Evolutionary conservation across 441 rosid species (phyloP).

Genomic region (Pelargonium australe): DNA sequence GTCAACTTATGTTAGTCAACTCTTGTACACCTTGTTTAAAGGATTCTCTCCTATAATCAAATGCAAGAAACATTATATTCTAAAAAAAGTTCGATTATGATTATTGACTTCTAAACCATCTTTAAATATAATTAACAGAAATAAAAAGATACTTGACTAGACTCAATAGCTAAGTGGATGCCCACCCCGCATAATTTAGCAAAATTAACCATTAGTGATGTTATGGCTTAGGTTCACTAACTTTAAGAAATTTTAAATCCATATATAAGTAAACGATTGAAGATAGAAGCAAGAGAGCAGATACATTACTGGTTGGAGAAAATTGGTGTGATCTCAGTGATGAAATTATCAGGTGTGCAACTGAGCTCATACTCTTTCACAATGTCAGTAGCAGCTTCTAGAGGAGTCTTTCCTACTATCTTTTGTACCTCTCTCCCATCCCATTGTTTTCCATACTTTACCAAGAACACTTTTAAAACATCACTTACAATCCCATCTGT

Average conservation of each 20-base stretch:
- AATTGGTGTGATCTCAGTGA: slow-evolving; percentile 48
- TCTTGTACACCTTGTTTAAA: too few species aligned
- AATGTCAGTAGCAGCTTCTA: slow-evolving; percentile 65
- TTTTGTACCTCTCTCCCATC: slow-evolving; percentile 71
- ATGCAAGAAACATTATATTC: too few species aligned
- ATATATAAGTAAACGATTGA: neutral
- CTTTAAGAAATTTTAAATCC: too few species aligned
- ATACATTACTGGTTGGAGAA: slow-evolving; percentile 53
- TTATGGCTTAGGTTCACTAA: neutral
- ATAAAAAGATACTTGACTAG: neutral
- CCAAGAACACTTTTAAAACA: slow-evolving; percentile 48
- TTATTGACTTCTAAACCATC: neutral
- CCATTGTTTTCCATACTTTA: slow-evolving; percentile 78
- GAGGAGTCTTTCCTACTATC: slow-evolving; percentile 61
- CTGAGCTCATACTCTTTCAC: slow-evolving; percentile 78
- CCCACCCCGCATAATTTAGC: neutral
- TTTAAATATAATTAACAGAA: neutral
- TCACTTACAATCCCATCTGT: slow-evolving; percentile 66
- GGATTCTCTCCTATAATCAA: too few species aligned
- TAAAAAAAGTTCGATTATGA: neutral
- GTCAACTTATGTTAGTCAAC: too few species aligned
- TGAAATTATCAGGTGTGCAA: slow-evolving; percentile 58
- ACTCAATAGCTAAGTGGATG: neutral
- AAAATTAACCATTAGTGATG: neutral
- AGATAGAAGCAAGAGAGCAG: slow-evolving; percentile 7